Percentiles rank a stretch among this genome's conserved stretches.
phyloP scores from a whole-genome alignment of 1,139 yeast genomes.

The Saccharomycopsis hybrid region DNA sequence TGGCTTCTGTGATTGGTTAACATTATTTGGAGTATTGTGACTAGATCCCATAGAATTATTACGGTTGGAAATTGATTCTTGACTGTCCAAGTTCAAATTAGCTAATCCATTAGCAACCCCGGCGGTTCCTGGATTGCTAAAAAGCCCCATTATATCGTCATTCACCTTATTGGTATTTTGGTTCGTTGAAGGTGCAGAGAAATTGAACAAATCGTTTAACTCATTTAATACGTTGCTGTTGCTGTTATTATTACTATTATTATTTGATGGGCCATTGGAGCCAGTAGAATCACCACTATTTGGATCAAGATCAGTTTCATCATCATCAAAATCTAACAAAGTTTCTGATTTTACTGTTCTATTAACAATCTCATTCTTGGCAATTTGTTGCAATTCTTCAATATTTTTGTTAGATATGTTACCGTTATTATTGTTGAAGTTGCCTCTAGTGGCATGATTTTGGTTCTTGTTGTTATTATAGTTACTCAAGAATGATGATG shows the following conservation, averaged over 20 bases:
- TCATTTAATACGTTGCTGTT: slow-evolving; percentile 47
- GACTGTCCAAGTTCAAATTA: slow-evolving; percentile 26
- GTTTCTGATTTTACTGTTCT: slow-evolving; percentile 67
- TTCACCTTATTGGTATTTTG: slow-evolving; percentile 24
- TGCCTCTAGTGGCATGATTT: slow-evolving; percentile 24
- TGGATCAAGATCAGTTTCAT: slow-evolving; percentile 22
- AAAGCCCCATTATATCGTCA: slow-evolving; percentile 41
- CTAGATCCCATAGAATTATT: slow-evolving; percentile 23
- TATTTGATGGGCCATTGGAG: slow-evolving; percentile 21
- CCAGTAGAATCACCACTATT: slow-evolving; percentile 20
- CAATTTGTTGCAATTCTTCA: slow-evolving; percentile 72
- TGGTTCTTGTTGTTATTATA: slow-evolving; percentile 25
- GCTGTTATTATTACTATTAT: slow-evolving; percentile 22
- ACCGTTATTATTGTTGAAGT: not conserved
- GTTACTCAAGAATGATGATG: slow-evolving; percentile 55
- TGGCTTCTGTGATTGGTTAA: slow-evolving; percentile 27
- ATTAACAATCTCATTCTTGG: slow-evolving; percentile 68
- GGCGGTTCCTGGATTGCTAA: slow-evolving; percentile 24
- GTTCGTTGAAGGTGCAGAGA: slow-evolving; percentile 20
- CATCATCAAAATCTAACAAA: slow-evolving; percentile 77
- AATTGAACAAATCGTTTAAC: slow-evolving; percentile 56
- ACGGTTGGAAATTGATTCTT: slow-evolving; percentile 22
- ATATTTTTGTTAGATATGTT: slow-evolving; percentile 44
- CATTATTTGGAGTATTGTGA: slow-evolving; percentile 21
- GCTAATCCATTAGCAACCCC: slow-evolving; percentile 24